Conservation (phyloP, 768 basidiomycete genomes). For the Terana coerulea region DNA sequence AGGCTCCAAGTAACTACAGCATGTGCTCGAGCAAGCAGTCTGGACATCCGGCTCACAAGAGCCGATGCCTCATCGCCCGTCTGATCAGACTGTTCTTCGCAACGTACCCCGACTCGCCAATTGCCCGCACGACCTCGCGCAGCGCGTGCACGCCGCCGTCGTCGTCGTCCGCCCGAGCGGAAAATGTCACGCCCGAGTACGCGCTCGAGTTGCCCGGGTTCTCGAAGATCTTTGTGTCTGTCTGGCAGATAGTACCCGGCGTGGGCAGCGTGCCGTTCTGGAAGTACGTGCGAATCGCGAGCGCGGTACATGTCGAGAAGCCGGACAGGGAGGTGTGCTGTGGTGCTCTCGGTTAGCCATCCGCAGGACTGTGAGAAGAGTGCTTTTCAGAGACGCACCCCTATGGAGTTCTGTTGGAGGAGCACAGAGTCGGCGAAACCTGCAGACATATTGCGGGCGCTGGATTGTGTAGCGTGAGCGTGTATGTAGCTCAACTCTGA, state of each 20-base stretch:
- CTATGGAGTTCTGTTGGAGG: conserved; percentile 8
- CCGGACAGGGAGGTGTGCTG: conserved; percentile 19
- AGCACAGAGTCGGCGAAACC: conserved; percentile 7
- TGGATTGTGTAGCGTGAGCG: not conserved
- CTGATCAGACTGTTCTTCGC: not conserved
- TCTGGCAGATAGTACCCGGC: conserved; percentile 21
- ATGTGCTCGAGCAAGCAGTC: too few relatives aligned
- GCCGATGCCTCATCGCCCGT: too few relatives aligned
- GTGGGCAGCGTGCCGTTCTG: conserved; percentile 19
- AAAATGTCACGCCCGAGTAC: not conserved
- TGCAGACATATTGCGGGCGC: conserved; percentile 3
- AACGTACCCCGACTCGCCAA: not conserved
- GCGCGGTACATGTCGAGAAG: conserved; percentile 17
- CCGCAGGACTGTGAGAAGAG: not conserved
- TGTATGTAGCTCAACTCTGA: not conserved
- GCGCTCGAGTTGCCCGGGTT: not conserved
- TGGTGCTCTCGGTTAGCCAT: not conserved
- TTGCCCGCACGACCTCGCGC: not conserved
- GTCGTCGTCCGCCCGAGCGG: too few relatives aligned
- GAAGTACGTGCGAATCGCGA: conserved; percentile 22
- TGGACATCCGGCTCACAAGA: too few relatives aligned
- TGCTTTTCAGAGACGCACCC: conserved; percentile 5
- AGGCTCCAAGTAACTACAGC: too few relatives aligned
- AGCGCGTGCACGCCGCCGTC: not conserved
- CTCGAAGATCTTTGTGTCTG: conserved; percentile 3